Evolutionary conservation across 139 green algal species (phyloP).

Genomic region (Coelastrella sp.): DNA sequence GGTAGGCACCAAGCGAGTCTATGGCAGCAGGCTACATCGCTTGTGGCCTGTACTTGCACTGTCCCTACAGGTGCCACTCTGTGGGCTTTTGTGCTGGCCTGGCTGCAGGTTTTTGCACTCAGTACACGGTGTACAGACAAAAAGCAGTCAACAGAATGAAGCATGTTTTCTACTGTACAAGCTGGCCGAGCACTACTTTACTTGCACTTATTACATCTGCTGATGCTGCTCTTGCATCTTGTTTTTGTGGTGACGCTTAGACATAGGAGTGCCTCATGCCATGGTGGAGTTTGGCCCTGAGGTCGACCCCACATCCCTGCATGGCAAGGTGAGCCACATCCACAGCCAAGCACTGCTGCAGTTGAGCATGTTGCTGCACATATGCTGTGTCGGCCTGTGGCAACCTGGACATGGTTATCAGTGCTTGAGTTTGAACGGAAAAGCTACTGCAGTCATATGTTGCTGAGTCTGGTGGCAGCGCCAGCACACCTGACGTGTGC

Average conservation of each 20-base stretch:
- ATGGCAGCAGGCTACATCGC: neutral
- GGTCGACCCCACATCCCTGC: conserved; percentile 33
- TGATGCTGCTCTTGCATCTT: neutral
- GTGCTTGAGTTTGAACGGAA: too few species aligned
- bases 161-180: neutral
- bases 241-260: neutral
- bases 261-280: neutral
- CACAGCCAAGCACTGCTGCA: too few species aligned
- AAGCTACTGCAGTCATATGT: too few species aligned
- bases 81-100: too few species aligned
- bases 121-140: too few species aligned
- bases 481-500: too few species aligned
- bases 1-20: neutral
- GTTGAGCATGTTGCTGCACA: too few species aligned
- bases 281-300: conserved; percentile 49
- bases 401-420: neutral
- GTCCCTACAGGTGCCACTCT: too few species aligned
- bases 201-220: neutral
- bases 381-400: too few species aligned
- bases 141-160: neutral
- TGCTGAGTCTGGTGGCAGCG: too few species aligned
- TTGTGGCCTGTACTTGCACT: neutral
- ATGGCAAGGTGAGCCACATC: conserved; percentile 9
- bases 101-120: too few species aligned
- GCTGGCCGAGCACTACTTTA: too few species aligned